These are phyloP conservation scores for Davidsoniella eucalypti DNA, from an alignment of 2,329 filamentous ascomycete species.

Conservation along the genomic window DNA sequence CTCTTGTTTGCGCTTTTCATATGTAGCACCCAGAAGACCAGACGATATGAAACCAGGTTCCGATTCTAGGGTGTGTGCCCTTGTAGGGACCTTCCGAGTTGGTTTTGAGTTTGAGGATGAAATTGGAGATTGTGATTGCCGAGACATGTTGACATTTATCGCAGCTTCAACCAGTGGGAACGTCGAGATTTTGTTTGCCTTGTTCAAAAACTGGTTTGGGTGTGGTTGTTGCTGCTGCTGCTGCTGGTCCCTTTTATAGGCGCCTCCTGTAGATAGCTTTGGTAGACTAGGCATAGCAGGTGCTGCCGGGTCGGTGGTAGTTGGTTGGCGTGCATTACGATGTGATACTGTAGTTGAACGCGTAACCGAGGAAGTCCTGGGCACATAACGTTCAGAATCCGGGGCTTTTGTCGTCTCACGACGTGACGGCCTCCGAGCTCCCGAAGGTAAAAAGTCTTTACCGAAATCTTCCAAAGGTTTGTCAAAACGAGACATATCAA, in stretches of 20 bases:
- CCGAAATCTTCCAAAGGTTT: constrained; percentile 34
- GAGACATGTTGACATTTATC: constrained; percentile 2
- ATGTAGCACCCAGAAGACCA: constrained; percentile 34
- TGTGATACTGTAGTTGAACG: constrained; percentile 8
- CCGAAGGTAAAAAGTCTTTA: constrained; percentile 23
- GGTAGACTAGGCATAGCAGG: constrained; percentile 1
- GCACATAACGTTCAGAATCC: constrained; percentile 2
- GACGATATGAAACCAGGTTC: constrained; percentile 30
- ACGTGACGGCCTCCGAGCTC: background rate
- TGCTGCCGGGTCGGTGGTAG: constrained; percentile 11
- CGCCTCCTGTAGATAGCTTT: background rate
- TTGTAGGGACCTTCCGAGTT: constrained; percentile 1
- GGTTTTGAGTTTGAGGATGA: background rate
- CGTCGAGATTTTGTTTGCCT: background rate
- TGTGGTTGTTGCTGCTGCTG: background rate
- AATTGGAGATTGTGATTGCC: background rate
- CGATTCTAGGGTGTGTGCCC: background rate
- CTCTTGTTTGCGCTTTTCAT: constrained; percentile 30
- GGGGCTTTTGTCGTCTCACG: constrained; percentile 8
- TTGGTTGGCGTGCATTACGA: background rate
- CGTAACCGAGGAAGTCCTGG: background rate
- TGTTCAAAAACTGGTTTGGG: background rate
- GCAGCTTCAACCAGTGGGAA: constrained; percentile 9
- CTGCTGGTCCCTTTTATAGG: too few relatives aligned
- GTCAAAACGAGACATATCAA: constrained; percentile 45